A percentile compares a stretch with the other conserved stretches of the same genome.
phyloP scores from a whole-genome alignment of 2,329 filamentous ascomycete species.

The Penicillium frequentans region DNA sequence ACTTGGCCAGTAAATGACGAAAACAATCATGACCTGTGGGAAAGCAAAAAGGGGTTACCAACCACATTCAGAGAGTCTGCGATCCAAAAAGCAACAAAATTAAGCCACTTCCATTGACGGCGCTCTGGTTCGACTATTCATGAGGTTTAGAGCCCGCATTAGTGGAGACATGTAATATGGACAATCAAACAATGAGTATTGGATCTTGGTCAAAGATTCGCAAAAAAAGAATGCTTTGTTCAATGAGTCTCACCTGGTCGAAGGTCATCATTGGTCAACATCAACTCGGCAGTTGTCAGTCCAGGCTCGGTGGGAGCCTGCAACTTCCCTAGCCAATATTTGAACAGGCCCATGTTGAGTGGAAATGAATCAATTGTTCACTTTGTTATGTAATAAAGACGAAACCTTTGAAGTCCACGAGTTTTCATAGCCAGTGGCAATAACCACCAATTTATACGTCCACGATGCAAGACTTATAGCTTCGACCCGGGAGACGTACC shows the following conservation, averaged over 20 bases:
- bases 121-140: slow-evolving; percentile 8
- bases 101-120: slow-evolving; percentile 13
- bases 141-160: neutral
- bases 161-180: neutral
- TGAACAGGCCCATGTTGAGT: slow-evolving; percentile 1
- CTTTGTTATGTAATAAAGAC: no score
- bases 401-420: neutral
- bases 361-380: no score
- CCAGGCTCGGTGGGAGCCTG: slow-evolving; percentile 10
- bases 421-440: neutral
- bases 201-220: neutral
- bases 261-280: slow-evolving; percentile 15
- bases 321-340: slow-evolving; percentile 4
- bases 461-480: neutral
- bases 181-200: neutral
- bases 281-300: slow-evolving; percentile 11
- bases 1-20: neutral
- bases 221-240: neutral
- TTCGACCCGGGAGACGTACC: neutral
- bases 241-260: slow-evolving; percentile 7
- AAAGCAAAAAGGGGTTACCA: neutral
- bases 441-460: neutral
- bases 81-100: slow-evolving; percentile 17
- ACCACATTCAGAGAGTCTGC: slow-evolving; percentile 16
- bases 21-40: neutral